Evolutionary conservation across 495 filamentous ascomycete species (phyloP), one percentile per base, ranked within the genome.

Genomic region (Lasiosphaeria hispida): DNA sequence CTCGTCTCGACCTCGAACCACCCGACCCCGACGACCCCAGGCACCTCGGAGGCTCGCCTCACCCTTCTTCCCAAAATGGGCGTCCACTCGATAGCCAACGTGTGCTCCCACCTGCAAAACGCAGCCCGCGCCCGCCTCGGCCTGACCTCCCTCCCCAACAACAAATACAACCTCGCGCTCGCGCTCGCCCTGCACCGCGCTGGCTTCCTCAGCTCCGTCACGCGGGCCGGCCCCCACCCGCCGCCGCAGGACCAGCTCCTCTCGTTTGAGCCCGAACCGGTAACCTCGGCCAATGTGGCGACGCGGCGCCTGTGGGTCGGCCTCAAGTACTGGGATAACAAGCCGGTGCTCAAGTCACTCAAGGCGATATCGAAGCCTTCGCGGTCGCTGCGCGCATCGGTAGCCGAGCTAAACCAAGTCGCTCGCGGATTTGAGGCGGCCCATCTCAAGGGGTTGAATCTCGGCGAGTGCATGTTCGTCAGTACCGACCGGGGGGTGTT

Each of bases 51-150:
- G 17, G 14, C 15, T 36, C 57, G 18, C 18, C 43, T 30, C n/a
- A 10, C 51, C 35, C 40, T 45, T 34, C 17, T 2, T 37, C 1
- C 44, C 60, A 74, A 68, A 56, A 97, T 97, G 94, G 96, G 91
- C 68, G 86, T 98, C 77, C 79, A 84, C 67, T 84, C 85, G 72
- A 83, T 97, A 64, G 75, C 85, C 51, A 72, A 93, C 79, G 82
- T 91, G 65, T 96, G 90, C 76, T 90, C 91, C 50, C 94, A 97
- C 80, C 82, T 98, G 38, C 91, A 96, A 77, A 98, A 98, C 79
- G 89, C 89, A 65, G 87, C 89, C 48, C 87, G 86, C 69, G 92
- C 89, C 7, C 88, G 88, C 0, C 85, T 98, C 3, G 89, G 88
- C 56, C 80, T 96, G 3, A 97, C 95, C 40, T 94, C 91, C 7